Evolutionary conservation across 371 early-diverging fungal genomes (phyloP).

Genomic region (Syncephalis fuscata): DNA sequence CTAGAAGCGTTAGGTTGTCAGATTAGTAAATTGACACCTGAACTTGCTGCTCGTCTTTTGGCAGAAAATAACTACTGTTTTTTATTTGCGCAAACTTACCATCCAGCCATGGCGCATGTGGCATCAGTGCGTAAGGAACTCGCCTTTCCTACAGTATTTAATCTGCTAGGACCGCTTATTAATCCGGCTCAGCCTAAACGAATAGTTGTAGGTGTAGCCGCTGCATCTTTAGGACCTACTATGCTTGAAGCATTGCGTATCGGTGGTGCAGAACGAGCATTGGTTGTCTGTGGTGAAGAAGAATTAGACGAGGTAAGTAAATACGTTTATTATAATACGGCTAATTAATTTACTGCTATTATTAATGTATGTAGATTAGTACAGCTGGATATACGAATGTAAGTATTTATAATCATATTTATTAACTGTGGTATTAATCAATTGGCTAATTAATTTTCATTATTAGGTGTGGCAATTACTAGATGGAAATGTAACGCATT

Average conservation of each 20-base stretch:
- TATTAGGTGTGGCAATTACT: constrained; percentile 49
- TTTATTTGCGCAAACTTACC: constrained; percentile 79
- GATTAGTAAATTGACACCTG: constrained; percentile 43
- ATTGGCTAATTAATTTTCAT: neutral
- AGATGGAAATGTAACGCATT: constrained; percentile 34
- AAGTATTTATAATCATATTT: constrained; percentile 8
- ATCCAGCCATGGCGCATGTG: constrained; percentile 81
- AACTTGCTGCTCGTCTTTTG: constrained; percentile 41
- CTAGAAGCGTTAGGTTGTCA: constrained; percentile 71
- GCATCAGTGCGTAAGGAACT: constrained; percentile 66
- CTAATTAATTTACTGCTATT: constrained; percentile 15
- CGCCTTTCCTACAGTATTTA: constrained; percentile 89
- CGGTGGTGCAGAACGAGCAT: constrained; percentile 48
- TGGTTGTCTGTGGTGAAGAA: constrained; percentile 74
- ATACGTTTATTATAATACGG: no score
- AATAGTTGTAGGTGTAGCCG: constrained; percentile 80
- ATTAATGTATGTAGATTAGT: constrained; percentile 23
- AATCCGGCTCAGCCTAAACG: constrained; percentile 78
- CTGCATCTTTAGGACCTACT: constrained; percentile 50
- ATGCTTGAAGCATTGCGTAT: constrained; percentile 73
- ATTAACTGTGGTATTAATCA: neutral
- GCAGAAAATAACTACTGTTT: constrained; percentile 70
- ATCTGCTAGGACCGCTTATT: constrained; percentile 83
- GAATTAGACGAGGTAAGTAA: constrained; percentile 44
- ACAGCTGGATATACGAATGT: constrained; percentile 57